A percentile compares a stretch with the other conserved stretches of the same genome.
Conservation (phyloP, 306 rosid species). For the Astragalus glycyphyllos region DNA sequence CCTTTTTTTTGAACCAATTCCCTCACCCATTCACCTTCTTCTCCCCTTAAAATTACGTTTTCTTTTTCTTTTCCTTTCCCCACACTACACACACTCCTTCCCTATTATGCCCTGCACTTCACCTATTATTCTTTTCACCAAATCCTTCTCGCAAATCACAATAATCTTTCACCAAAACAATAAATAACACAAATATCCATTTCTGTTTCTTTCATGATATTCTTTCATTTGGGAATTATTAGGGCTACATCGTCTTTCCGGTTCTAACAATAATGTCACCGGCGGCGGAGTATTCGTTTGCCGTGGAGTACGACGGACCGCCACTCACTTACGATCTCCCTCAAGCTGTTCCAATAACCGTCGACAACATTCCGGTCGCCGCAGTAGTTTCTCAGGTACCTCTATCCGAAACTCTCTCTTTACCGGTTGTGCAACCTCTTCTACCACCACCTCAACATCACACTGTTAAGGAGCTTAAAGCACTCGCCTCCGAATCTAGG, state of each 20-base stretch:
- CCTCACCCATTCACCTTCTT: not conserved
- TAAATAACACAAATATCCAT: not conserved
- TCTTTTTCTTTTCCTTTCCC: slow-evolving; percentile 5
- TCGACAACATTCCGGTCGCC: slow-evolving; percentile 90
- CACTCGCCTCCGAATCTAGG: slow-evolving; percentile 55
- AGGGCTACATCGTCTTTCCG: slow-evolving; percentile 44
- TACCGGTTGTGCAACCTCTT: slow-evolving; percentile 95
- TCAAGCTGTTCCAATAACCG: slow-evolving; percentile 82
- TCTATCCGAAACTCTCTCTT: slow-evolving; percentile 56
- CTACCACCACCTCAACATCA: slow-evolving; percentile 47
- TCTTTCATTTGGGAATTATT: slow-evolving; percentile 27
- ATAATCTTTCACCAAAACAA: not conserved
- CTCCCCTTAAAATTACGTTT: slow-evolving; percentile 11
- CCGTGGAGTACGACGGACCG: slow-evolving; percentile 91
- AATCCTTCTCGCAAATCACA: slow-evolving; percentile 16
- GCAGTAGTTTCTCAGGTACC: slow-evolving; percentile 80
- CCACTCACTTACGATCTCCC: slow-evolving; percentile 81
- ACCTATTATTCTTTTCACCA: slow-evolving; percentile 20
- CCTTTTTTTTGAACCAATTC: too few relatives aligned
- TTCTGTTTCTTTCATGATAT: slow-evolving; percentile 48
- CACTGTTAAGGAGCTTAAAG: slow-evolving; percentile 61
- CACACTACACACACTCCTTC: slow-evolving; percentile 29
- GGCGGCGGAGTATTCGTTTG: slow-evolving; percentile 74
- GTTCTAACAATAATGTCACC: slow-evolving; percentile 58
- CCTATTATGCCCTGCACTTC: slow-evolving; percentile 8